Percentiles rank a stretch among this genome's conserved stretches.
These are phyloP conservation scores for Setaria italica DNA, from an alignment of 202 grass and related monocot genomes.

Conservation along the genomic window DNA sequence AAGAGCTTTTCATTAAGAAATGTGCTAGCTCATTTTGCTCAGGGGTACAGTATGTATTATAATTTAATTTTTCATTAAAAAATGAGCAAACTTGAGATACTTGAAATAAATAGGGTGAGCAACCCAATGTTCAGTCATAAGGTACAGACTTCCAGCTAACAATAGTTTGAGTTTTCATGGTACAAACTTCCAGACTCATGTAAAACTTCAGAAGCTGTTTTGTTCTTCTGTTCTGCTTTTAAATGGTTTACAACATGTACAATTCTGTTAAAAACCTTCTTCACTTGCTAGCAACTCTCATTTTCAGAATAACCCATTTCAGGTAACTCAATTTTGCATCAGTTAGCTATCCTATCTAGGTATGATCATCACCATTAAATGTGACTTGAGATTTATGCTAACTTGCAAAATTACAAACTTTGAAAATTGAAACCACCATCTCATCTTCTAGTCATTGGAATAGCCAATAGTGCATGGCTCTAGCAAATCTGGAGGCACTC, in stretches of 20 bases:
- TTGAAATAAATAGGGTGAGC: not conserved
- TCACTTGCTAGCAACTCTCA: not conserved
- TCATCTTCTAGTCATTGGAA: not conserved
- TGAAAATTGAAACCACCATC: not conserved
- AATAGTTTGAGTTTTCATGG: not conserved
- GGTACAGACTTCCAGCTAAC: not conserved
- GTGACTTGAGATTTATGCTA: not conserved
- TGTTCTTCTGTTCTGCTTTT: not conserved
- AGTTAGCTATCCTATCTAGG: not conserved
- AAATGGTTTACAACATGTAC: not conserved
- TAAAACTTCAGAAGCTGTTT: not conserved
- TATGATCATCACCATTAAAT: not conserved
- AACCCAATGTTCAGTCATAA: not conserved
- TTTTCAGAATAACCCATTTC: not conserved
- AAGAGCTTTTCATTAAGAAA: not conserved
- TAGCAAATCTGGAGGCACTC: conserved; percentile 9
- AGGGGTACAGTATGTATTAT: not conserved
- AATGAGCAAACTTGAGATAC: not conserved
- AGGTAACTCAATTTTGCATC: conserved; percentile 19
- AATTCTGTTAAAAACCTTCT: not conserved
- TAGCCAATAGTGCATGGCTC: not conserved
- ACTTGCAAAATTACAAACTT: not conserved
- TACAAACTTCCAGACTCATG: not conserved
- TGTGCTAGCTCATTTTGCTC: not conserved
- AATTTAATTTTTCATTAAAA: not conserved